A percentile compares a stretch with the other conserved stretches of the same genome.
phyloP scores from a whole-genome alignment of 2,329 filamentous ascomycete genomes.

The Colletotrichum gloeosporioides region DNA sequence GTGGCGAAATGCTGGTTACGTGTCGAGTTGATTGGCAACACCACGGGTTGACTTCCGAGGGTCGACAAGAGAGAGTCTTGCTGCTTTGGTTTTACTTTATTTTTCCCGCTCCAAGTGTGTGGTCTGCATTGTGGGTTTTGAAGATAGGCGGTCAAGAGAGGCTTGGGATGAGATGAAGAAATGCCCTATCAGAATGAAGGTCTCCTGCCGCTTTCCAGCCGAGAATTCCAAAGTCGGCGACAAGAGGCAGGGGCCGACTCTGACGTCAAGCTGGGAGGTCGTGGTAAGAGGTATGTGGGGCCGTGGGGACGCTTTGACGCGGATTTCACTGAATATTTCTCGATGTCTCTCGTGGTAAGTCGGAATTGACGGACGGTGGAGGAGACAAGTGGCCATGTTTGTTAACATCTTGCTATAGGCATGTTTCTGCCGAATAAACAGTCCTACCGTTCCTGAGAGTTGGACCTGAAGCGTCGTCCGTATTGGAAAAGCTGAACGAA shows the following conservation, averaged over 20 bases:
- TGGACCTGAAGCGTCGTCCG: not conserved
- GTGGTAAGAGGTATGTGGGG: not conserved
- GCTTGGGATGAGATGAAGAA: not conserved
- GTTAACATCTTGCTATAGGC: not conserved
- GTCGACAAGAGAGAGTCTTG: not conserved
- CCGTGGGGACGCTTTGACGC: not conserved
- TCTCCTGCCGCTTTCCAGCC: not conserved
- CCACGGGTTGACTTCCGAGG: not conserved
- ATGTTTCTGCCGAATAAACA: not conserved
- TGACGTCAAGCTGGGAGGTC: not conserved
- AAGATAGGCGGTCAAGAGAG: not conserved
- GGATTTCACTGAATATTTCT: not conserved
- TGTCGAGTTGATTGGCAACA: not conserved
- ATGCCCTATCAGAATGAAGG: not conserved
- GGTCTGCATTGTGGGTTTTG: not conserved
- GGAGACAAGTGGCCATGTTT: not conserved
- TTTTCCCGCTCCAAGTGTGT: not conserved
- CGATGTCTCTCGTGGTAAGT: not conserved
- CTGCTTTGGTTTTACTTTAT: not conserved
- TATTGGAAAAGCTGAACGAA: not conserved
- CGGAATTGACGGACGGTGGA: not conserved
- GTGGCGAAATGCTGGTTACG: not conserved
- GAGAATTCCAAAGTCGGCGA: not conserved
- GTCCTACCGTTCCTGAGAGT: not conserved
- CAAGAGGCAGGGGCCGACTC: not conserved